phyloP scores from a whole-genome alignment of 179 eudicot species.

The Beta corolliflora region DNA sequence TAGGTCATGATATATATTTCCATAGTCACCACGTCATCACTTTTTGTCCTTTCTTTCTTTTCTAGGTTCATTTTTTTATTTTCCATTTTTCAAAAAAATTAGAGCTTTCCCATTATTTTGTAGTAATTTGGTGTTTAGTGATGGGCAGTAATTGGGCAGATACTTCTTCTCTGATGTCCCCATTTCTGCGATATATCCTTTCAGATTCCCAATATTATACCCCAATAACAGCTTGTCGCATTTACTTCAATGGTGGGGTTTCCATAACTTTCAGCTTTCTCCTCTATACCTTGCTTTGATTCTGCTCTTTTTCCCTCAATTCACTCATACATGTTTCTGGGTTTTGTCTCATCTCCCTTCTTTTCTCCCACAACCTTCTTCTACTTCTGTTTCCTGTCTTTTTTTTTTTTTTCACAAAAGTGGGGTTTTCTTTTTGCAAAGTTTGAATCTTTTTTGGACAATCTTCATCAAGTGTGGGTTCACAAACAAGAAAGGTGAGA shows the following conservation, averaged over 20 bases:
- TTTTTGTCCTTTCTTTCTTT: no score
- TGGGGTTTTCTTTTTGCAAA: conserved; percentile 20
- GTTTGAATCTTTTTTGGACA: conserved; percentile 26
- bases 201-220: conserved; percentile 11
- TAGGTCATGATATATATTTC: no score
- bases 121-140: no score
- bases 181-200: conserved; percentile 16
- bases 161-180: background rate
- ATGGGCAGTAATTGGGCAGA: background rate
- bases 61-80: no score
- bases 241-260: conserved; percentile 25
- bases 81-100: no score
- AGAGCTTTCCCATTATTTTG: no score
- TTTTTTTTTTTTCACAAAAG: conserved; percentile 11
- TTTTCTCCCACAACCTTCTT: background rate
- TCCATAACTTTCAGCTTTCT: background rate
- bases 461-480: conserved; percentile 13
- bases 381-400: background rate
- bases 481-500: conserved; percentile 33
- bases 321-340: conserved; percentile 18
- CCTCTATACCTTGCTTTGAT: conserved; percentile 22
- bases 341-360: conserved; percentile 30
- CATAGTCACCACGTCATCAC: no score
- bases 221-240: background rate
- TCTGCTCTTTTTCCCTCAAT: background rate